Base-by-base conservation (phyloP, 306 rosid species). In the Malus fusca region DNA sequence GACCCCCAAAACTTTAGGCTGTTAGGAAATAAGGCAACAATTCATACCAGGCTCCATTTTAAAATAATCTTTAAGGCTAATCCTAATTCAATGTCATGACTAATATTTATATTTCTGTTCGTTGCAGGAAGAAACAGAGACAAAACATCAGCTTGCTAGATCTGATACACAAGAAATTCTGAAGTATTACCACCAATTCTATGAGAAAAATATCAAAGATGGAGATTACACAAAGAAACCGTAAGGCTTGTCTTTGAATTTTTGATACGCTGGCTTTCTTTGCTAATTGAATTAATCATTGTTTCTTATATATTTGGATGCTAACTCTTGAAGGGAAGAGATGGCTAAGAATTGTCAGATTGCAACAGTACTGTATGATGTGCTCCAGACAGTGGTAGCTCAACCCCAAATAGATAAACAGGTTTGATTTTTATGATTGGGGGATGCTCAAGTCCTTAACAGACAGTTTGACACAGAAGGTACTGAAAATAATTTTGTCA, bases 281-380 rank as follows among this genome's bases (percentile, higher is more conserved):
- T 62, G 43, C 52, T 73, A 81, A 35, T 80, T 60, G 51, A 66
- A 64, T 79, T 51, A 55, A 66, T 58, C 37, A 11, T 46, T 66
- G 35, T 58, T 21, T 46, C 65, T 69, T 73, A 10, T 31, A 14
- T 42, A 21, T 79, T 66, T 51, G 6, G 11, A 80, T 31, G 80
- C 62, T 71, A 78, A 58, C 48, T 75, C 69, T 70, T 89, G 84
- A 80, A 95, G 99, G 84, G 99, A 92, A 90, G 99, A 96, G 84
- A 92, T 92, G 92, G 91, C 90, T 48, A 92, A 84, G 85, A 79
- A 74, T 76, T 80, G 80, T 82, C 97, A 89, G 85, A 92, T 86
- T 84, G 98, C 97, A 58, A 75, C 87, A 1, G 98, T 90, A 11
- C 86, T 96, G 75, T 89, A 82, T 81, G 97, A 89, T 40, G 98